Evolutionary conservation across 768 basidiomycete genomes (phyloP), one percentile per base, ranked within the genome.

Genomic region (Panaeolus cyanescens): DNA sequence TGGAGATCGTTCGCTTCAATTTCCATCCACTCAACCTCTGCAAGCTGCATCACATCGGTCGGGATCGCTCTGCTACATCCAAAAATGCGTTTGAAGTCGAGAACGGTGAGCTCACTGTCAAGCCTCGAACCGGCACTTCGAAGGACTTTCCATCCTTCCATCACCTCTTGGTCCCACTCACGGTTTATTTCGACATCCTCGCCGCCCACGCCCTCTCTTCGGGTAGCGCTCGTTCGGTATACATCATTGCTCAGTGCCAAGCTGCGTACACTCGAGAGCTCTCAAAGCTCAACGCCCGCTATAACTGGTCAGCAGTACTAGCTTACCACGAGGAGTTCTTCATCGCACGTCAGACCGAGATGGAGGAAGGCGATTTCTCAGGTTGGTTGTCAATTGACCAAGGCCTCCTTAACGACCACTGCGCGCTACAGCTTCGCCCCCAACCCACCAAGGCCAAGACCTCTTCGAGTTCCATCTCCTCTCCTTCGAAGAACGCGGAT

Each of bases 101-200:
- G 25, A 45, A 32, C 17, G 55, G 59, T 20, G 22, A 28, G 9
- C 39, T 63, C 15, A 59, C 59, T 9, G 32, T 54, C 19, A 17
- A 42, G 1, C 32, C 20, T 5, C 39, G 39, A 3, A 28, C 55
- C 17, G 61, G 64, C 10, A 15, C 13, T 7, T 6, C 33, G 0
- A 62, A 62, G 30, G 58, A 62, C 32, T 65, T 59, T 25, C 65
- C 62, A 0, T 22, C 62, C 6, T 37, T 66, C 9, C 17, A 42
- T 17, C 59, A 62, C 54, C 55, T 66, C 6, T 5, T 62, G 10
- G 53, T 59, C 6, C 65, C 62, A 0, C 62, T 66, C 3, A 8
- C 53, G 2, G 54, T 55, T 9, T 63, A 63, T 17, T 66, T 66
- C n/a, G 17, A 61, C 1, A 32, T 63, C 6, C 57, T 66, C 0